Evolutionary conservation across 106 monocot species (phyloP), one percentile per base, ranked within the genome.

Genomic region (Allium fistulosum): DNA sequence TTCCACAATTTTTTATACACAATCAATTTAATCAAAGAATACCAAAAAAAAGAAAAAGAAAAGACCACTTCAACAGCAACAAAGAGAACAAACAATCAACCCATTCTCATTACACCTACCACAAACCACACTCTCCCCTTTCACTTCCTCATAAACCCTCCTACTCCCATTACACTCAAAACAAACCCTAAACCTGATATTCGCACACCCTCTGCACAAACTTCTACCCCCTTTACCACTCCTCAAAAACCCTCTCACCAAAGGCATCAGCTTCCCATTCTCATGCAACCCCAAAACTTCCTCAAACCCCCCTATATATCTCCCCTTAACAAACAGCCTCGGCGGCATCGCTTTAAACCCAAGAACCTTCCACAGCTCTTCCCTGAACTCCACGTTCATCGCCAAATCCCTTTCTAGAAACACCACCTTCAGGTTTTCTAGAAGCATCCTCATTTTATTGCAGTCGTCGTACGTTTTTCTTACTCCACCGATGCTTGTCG

Each of bases 391-490:
- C 17, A 66, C 26, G 55, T 97, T 80, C 84, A 92, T 88, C 10
- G 96, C 79, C 0, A 96, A 74, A 65, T 92, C 92, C 13, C 96
- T 70, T 73, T 97, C 96, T 26, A 74, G 68, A 74, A 87, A 86
- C 53, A 51, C 18, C 57, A 84, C 65, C 22, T 70, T 67, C 65
- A 84, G 60, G 68, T 69, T 79, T 65, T 71, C 63, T 27, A 97
- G 65, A 10, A 89, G 66, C 55, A 66, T 49, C 17, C 76, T 62
- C 5, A 87, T 72, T 22, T 72, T 72, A 63, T 49, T 77, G 80
- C 96, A 97, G 22, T 88, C 86, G 71, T 93, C 83, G 75, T 86
- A 93, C 4, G 93, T 93, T 79, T 78, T 86, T 65, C 93, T 62
- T 2, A 93, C 58, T 12, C 89, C 84, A 6, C 81, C 64, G 3